Conservation (phyloP, 805 yeast species). For the Ogataea zsoltii region DNA sequence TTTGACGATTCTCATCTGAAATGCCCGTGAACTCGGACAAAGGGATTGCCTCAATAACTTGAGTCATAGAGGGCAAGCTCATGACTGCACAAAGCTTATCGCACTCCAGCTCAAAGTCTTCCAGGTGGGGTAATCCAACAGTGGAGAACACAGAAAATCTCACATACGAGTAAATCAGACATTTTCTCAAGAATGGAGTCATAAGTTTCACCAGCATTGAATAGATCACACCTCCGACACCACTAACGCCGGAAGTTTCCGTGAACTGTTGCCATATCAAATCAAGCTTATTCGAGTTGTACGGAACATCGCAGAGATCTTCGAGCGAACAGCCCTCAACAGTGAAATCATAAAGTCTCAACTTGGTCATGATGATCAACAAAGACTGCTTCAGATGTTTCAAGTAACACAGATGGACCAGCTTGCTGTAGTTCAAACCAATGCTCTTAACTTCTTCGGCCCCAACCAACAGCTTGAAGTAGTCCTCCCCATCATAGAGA, state of each 20-base stretch:
- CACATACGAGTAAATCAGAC: constrained; percentile 56
- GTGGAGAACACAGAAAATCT: constrained; percentile 48
- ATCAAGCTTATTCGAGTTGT: constrained; percentile 16
- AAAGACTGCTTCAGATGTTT: constrained; percentile 55
- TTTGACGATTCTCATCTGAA: constrained; percentile 7
- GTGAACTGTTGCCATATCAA: constrained; percentile 25
- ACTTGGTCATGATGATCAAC: constrained; percentile 20
- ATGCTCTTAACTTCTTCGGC: constrained; percentile 48
- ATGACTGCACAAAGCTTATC: constrained; percentile 53
- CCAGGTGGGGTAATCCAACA: constrained; percentile 25
- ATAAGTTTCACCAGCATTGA: constrained; percentile 55
- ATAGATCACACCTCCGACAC: constrained; percentile 44
- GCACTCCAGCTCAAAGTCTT: constrained; percentile 44
- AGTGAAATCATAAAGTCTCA: constrained; percentile 10
- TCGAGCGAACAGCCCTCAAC: constrained; percentile 7
- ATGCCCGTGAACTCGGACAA: constrained; percentile 15
- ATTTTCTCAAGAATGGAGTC: constrained; percentile 66
- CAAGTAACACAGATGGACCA: constrained; percentile 49
- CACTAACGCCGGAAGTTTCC: constrained; percentile 24
- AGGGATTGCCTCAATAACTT: constrained; percentile 21
- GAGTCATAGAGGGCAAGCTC: constrained; percentile 43
- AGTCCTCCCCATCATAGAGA: constrained; percentile 43
- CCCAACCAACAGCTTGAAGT: constrained; percentile 53
- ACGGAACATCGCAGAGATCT: constrained; percentile 15
- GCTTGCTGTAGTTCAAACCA: constrained; percentile 46